Conservation (phyloP, 768 basidiomycete species). For the Russula olivacea region DNA sequence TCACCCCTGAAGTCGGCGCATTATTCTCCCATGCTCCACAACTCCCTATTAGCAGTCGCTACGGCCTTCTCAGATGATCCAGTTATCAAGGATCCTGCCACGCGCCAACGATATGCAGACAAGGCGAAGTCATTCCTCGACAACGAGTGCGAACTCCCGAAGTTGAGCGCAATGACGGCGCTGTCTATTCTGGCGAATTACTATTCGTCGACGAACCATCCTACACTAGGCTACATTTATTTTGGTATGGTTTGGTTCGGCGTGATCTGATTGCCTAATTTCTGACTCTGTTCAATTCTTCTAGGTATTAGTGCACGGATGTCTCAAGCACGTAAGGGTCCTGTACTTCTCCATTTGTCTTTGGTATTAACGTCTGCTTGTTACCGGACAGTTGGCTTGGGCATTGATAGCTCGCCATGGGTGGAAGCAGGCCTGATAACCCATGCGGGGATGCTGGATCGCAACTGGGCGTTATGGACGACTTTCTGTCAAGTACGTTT, state of each 20-base stretch:
- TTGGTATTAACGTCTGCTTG: not conserved
- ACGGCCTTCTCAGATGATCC: slow-evolving; percentile 37
- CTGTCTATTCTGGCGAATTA: slow-evolving; percentile 37
- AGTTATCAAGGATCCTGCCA: slow-evolving; percentile 28
- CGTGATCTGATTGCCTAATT: not conserved
- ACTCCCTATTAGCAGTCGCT: slow-evolving; percentile 48
- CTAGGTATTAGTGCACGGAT: slow-evolving; percentile 54
- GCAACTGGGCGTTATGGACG: slow-evolving; percentile 57
- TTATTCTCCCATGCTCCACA: slow-evolving; percentile 71
- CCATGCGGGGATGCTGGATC: slow-evolving; percentile 48
- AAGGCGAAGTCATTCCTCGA: slow-evolving; percentile 39
- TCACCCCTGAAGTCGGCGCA: slow-evolving; percentile 43
- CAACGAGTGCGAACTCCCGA: slow-evolving; percentile 38
- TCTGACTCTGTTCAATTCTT: not conserved
- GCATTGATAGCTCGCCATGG: slow-evolving; percentile 52
- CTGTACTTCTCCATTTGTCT: not conserved
- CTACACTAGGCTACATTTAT: slow-evolving; percentile 41
- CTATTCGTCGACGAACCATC: slow-evolving; percentile 37
- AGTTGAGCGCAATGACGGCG: slow-evolving; percentile 38
- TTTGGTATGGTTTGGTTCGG: slow-evolving; percentile 31
- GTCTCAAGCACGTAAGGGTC: slow-evolving; percentile 50
- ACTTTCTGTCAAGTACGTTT: slow-evolving; percentile 46
- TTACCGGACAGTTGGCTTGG: slow-evolving; percentile 44
- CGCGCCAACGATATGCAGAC: slow-evolving; percentile 33
- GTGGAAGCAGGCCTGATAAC: slow-evolving; percentile 48